Evolutionary conservation across 441 rosid genomes (phyloP), one percentile per base, ranked within the genome.

Genomic region (Isatis lusitanica): DNA sequence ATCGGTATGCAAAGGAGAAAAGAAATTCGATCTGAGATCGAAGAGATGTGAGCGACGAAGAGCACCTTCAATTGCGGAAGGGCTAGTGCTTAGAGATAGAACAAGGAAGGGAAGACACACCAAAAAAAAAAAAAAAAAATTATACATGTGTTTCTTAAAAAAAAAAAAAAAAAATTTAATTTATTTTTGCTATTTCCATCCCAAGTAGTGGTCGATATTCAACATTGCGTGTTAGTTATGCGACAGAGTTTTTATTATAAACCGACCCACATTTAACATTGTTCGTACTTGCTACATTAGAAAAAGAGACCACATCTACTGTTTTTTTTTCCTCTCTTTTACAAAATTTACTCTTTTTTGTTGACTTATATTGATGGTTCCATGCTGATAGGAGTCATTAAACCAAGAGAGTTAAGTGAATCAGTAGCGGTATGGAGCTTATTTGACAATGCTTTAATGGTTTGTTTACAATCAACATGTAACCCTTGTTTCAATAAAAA

Each of bases 11-110:
- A 17, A 39, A 2, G 30, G 28, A 55, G 48, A 70, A 51, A 4
- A 66, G 52, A 40, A 68, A 31, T 1, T 57, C 63, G 73, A 77
- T 77, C 80, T 71, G 69, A 71, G 80, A 76, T 70, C 69, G 50
- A 52, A 75, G 74, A 75, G 66, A 74, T 67, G 56, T 60, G 76
- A 71, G 68, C 68, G 68, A 71, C 30, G 73, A 58, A 76, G 80
- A 77, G 73, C 21, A 77, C 73, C 80, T 77, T 71, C 80, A 44
- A 71, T 77, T 61, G 76, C 66, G 79, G 75, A 53, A 12, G 26
- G 66, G 71, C 48, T 76, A 62, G 51, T 62, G 75, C 78, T 66
- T 74, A n/a, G 73, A 40, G 78, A 74, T 66, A 66, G 38, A 55
- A 66, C 36, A 40, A 74, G 26, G 24, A 28, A n/a, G 24, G 26